A percentile compares a stretch with the other conserved stretches of the same genome.
These are phyloP conservation scores for Lachnellula willkommii DNA, from an alignment of 2,329 filamentous ascomycete species.

Conservation along the genomic window DNA sequence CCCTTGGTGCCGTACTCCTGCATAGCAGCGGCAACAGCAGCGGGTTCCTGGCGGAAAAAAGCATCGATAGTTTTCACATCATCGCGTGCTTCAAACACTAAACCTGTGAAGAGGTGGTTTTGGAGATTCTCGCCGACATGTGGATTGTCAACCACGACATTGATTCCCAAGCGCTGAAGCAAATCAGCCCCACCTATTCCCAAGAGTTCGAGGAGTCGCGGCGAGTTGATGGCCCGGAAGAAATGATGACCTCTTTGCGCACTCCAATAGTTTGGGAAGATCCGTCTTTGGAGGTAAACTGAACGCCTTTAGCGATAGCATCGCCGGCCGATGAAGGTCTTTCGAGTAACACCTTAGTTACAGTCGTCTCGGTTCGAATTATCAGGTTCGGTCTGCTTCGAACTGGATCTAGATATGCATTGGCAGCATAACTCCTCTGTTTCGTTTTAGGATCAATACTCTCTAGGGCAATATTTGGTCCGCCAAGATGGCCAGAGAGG, in stretches of 20 bases:
- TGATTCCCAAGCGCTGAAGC: conserved; percentile 12
- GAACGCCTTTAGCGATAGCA: conserved; percentile 7
- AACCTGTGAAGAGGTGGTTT: conserved; percentile 31
- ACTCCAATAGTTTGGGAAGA: conserved; percentile 20
- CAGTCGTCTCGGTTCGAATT: conserved; percentile 77
- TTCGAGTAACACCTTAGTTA: conserved; percentile 61
- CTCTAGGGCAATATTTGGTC: neutral
- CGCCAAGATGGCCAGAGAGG: conserved; percentile 1
- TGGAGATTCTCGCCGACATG: conserved; percentile 46
- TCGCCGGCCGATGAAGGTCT: neutral
- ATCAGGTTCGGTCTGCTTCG: conserved; percentile 56
- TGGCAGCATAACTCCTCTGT: conserved; percentile 9
- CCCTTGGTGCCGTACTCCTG: neutral
- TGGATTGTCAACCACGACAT: conserved; percentile 24
- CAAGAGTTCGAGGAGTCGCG: conserved; percentile 37
- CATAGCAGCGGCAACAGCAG: conserved; percentile 1
- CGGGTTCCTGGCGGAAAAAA: conserved; percentile 8
- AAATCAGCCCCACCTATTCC: conserved; percentile 23
- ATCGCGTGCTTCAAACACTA: conserved; percentile 6
- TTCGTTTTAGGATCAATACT: neutral
- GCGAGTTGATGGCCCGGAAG: conserved; percentile 42
- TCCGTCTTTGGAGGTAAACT: conserved; percentile 1
- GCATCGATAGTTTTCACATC: conserved; percentile 1
- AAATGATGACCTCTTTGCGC: conserved; percentile 40
- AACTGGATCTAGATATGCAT: conserved; percentile 16